These are phyloP conservation scores for Amanita pseudoporphyria DNA, from an alignment of 768 basidiomycete species.

Conservation along the genomic window DNA sequence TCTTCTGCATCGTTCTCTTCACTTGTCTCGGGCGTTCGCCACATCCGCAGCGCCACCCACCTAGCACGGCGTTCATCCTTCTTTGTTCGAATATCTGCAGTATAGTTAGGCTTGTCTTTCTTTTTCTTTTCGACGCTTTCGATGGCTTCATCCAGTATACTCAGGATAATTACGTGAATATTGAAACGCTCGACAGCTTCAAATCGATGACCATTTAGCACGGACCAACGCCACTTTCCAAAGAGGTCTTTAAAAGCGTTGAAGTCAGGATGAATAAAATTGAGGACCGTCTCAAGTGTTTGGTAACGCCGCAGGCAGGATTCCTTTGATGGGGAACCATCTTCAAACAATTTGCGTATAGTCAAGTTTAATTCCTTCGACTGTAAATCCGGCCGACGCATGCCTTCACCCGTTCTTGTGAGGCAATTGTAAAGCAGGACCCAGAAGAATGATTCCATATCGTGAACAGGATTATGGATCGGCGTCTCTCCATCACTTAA, in stretches of 20 bases:
- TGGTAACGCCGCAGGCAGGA: too few relatives aligned
- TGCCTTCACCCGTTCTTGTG: neutral
- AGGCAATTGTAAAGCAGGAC: slow-evolving; percentile 13
- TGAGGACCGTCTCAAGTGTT: neutral
- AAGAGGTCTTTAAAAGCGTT: neutral
- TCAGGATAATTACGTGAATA: neutral
- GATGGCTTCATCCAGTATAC: neutral
- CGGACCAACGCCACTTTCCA: neutral
- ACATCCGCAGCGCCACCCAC: too few relatives aligned
- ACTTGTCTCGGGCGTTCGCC: too few relatives aligned
- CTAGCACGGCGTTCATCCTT: too few relatives aligned
- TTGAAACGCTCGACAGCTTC: neutral
- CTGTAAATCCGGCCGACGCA: neutral
- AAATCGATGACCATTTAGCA: neutral
- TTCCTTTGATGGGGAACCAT: too few relatives aligned
- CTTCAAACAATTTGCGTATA: too few relatives aligned
- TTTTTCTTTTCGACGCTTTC: too few relatives aligned
- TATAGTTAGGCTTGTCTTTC: too few relatives aligned
- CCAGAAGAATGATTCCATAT: slow-evolving; percentile 16
- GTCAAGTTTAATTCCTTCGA: too few relatives aligned
- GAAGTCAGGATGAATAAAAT: neutral
- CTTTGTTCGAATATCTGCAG: too few relatives aligned
- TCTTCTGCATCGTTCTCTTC: too few relatives aligned
- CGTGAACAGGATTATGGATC: slow-evolving; percentile 11
- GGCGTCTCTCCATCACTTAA: neutral